Evolutionary conservation across 129 eudicot species (phyloP), one percentile per base, ranked within the genome.

Genomic region (Flaveria trinervia): DNA sequence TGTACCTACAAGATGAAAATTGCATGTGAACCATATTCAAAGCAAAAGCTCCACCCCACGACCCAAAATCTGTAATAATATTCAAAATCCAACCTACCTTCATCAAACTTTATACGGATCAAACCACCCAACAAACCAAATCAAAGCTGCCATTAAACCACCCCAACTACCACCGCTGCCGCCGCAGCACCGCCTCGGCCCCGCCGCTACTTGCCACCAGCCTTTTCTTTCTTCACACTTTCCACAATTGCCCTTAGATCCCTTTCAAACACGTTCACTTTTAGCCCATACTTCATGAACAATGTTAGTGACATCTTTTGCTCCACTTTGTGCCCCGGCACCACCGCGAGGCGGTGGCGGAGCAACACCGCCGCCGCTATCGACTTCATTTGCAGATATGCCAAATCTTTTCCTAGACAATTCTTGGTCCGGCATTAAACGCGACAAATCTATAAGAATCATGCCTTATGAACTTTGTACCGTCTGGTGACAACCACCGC

Each of bases 281-380:
- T 84, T 3, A 91, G 85, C 44, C 97, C 97, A 48, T 88, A 73
- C 75, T 88, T 91, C 97, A 91, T 91, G 86, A 91, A 91, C 85
- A 91, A 69, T 17, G 97, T 91, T 80, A 91, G 43, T 18, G 97
- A 91, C 97, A 91, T 91, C 86, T 91, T 91, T 20, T 91, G 97
- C 81, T 91, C 97, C 78, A 88, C 92, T 62, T 77, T 84, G 83
- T 91, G 94, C 0, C 97, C 97, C 5, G 85, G 52, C 57, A 50
- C 90, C 80, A 85, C 76, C 71, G 83, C 76, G 0, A 91, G 86
- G 33, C 88, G 84, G 85, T 91, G 97, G 60, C 97, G 92, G 46
- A 91, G 85, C 73, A 91, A 46, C 79, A 88, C 90, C 52, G 97
- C 88, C 5, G 97, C 97, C 41, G 97, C 94, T 9, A 91, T 77